Conservation (phyloP, 371 early-diverging fungal genomes). For the Haplosporangium sp. region DNA sequence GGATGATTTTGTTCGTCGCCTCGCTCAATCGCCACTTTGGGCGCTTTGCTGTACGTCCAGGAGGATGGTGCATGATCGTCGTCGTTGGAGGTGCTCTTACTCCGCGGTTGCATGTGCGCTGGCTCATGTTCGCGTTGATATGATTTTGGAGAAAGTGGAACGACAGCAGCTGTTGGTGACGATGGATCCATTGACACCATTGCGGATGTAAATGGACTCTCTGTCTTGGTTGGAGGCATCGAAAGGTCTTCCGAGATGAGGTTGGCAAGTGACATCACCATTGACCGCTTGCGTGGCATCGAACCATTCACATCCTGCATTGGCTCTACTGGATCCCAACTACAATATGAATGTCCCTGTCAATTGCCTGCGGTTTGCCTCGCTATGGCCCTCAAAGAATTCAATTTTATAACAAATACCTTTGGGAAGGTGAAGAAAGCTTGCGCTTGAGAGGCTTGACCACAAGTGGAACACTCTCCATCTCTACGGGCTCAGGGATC, state of each 20-base stretch:
- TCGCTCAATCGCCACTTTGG: slow-evolving; percentile 20
- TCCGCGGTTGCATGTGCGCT: slow-evolving; percentile 13
- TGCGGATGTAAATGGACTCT: neutral
- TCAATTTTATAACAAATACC: slow-evolving; percentile 10
- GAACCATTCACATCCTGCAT: neutral
- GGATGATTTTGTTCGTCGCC: slow-evolving; percentile 17
- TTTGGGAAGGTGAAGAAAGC: slow-evolving; percentile 12
- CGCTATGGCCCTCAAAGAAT: neutral
- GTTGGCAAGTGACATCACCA: slow-evolving; percentile 35
- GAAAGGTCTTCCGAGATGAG: slow-evolving; percentile 20
- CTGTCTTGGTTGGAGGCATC: neutral
- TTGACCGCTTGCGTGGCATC: slow-evolving; percentile 35
- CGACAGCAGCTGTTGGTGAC: slow-evolving; percentile 44
- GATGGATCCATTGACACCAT: slow-evolving; percentile 17
- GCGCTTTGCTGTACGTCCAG: slow-evolving; percentile 27
- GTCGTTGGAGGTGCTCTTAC: slow-evolving; percentile 31
- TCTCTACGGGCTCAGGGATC: slow-evolving; percentile 27
- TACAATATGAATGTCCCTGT: neutral
- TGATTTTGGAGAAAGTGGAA: slow-evolving; percentile 41
- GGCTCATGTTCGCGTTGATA: slow-evolving; percentile 26
- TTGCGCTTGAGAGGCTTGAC: slow-evolving; percentile 24
- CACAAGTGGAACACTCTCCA: neutral
- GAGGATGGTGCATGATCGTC: slow-evolving; percentile 35
- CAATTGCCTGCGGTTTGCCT: too few species aligned
- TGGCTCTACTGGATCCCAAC: slow-evolving; percentile 1